Evolutionary conservation across 768 basidiomycete genomes (phyloP), one percentile per base, ranked within the genome.

Genomic region (Dioszegia crocea): DNA sequence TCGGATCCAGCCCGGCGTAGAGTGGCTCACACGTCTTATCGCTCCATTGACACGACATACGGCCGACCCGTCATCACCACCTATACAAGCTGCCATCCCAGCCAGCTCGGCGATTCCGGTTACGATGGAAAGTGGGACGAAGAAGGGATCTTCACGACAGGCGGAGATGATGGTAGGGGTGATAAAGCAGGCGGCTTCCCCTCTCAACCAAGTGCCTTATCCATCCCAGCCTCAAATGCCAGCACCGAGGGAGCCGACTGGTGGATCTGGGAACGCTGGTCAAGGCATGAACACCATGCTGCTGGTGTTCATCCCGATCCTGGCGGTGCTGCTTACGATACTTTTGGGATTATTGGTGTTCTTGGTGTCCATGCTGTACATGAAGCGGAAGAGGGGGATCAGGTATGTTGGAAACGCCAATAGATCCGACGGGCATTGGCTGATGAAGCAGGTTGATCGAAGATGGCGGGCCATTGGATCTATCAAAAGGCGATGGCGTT

Each of bases 331-430:
- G 31, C 87, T 89, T 23, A 91, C 91, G 4, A 88, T 98, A 64
- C 83, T 99, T 52, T 88, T 97, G 77, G 85, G 98, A 53, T 84
- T 97, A 63, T 82, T 97, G 48, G 81, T 94, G 59, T 94, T 98
- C 79, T 84, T 97, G 49, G 80, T 93, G 69, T 91, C 89, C 71
- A 84, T 96, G 58, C 82, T 98, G 67, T 82, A 94, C 62, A 83
- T 96, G 66, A 65, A 67, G 38, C 66, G 71, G 31, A 68, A 63
- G 57, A 67, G 67, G 45, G 70, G 75, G 5, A 74, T 77, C 47
- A 58, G 68, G 74, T 74, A 36, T 57, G 71, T 57, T 19, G 8
- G 14, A 33, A 33, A 6, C 14, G 33, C 11, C 84, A 89, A 39
- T 14, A 16, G 12, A 16, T 30, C 60, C 11, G 11, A 81, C 83